These are phyloP conservation scores for Porogramme epimiltina DNA, from an alignment of 1,284 basidiomycete genomes.

Conservation along the genomic window DNA sequence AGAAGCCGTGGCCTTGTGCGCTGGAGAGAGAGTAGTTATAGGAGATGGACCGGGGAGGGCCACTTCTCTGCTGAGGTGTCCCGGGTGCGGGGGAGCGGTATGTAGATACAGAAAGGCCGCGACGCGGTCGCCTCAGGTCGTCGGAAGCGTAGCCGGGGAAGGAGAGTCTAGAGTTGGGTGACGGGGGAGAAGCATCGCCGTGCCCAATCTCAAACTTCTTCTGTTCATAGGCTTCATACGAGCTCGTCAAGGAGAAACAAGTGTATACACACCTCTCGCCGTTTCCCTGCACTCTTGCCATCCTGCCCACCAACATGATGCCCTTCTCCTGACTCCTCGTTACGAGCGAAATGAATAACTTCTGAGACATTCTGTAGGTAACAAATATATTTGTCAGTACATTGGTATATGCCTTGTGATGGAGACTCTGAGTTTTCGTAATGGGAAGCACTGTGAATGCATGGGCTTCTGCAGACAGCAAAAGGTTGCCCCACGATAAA, in stretches of 20 bases:
- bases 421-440: too few species aligned
- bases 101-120: conserved; percentile 16
- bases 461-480: too few species aligned
- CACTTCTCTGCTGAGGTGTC: conserved; percentile 68
- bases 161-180: conserved; percentile 10
- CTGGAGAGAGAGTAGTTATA: conserved; percentile 54
- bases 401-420: too few species aligned
- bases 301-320: too few species aligned
- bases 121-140: conserved; percentile 7
- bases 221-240: not conserved
- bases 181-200: conserved; percentile 12
- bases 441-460: too few species aligned
- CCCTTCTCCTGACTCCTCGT: too few species aligned
- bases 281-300: not conserved
- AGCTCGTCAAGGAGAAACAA: not conserved
- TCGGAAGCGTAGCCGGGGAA: conserved; percentile 6
- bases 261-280: conserved; percentile 5
- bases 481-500: too few species aligned
- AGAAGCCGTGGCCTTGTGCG: conserved; percentile 39
- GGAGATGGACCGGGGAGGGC: conserved; percentile 73
- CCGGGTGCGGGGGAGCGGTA: conserved; percentile 19
- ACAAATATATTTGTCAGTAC: too few species aligned
- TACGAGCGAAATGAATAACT: too few species aligned
- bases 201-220: not conserved
- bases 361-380: too few species aligned